Base-by-base conservation (phyloP, 202 grass and related monocot genomes). In the Elaeis oleifera region DNA sequence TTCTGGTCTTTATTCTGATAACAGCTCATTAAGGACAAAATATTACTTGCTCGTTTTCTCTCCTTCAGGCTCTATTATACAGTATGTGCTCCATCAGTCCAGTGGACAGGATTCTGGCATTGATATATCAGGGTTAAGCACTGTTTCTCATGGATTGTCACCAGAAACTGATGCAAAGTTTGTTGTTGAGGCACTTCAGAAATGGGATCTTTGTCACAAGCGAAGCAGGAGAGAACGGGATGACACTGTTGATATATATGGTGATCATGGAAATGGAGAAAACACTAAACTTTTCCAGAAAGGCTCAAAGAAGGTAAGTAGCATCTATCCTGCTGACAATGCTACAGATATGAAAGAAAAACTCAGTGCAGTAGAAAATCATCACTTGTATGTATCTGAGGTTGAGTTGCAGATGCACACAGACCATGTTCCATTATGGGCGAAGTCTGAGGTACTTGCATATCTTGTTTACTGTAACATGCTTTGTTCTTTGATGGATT, bases 181-280 rank as follows among this genome's bases (percentile, higher is more conserved):
- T 60, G 79, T 91, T 59, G 81, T 97, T 32, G 88, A 91, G 61
- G 81, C 92, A 62, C 73, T 97, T 82, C 87, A 97, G 59, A 97
- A 97, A 50, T 97, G 92, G 92, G 92, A 97, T 79, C 71, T 97
- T 60, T 91, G 92, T 72, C 77, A 89, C 63, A 97, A 91, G 59
- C 80, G 53, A 70, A 89, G 81, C 48, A 80, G 81, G 71, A 84
- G 79, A 71, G 92, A 91, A 29, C 73, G 60, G 48, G 65, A 64
- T 31, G 82, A 97, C 59, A 86, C 70, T 74, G 71, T 86, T 61
- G 72, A 83, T 71, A 77, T 76, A 23, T 86, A 86, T 63, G 73
- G 56, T 70, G 84, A 97, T 69, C 79, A 86, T 89, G 84, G 83
- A n/a, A 79, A 71, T 61, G 81, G 77, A 54, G 81, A 78, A 51